Evolutionary conservation across 352 stramenopile species (phyloP).

Genomic region (Phytopythium kandeliae): DNA sequence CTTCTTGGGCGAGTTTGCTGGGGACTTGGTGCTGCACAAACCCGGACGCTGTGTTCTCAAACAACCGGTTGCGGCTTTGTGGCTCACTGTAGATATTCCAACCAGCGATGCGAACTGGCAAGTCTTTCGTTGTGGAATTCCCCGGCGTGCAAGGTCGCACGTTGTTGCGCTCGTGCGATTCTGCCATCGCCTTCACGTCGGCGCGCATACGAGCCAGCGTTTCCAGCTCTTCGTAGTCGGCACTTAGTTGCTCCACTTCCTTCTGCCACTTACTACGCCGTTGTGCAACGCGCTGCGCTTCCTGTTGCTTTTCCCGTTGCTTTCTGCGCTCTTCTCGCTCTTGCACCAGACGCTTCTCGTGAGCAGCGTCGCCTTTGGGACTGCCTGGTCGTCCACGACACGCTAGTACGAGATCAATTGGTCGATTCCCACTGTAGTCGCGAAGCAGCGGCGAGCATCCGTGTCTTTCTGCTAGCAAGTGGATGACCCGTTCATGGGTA

Average conservation of each 20-base stretch:
- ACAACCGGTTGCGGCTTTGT: constrained; percentile 50
- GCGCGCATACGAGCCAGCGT: constrained; percentile 31
- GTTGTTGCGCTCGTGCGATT: not conserved
- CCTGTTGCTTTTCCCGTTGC: constrained; percentile 19
- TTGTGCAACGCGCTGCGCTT: constrained; percentile 25
- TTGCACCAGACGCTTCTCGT: constrained; percentile 23
- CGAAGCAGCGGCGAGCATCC: constrained; percentile 45
- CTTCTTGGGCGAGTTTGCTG: constrained; percentile 23
- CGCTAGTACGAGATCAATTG: constrained; percentile 40
- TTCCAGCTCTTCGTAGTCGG: constrained; percentile 52
- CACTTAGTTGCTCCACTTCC: constrained; percentile 30
- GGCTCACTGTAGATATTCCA: constrained; percentile 57
- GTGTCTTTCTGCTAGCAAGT: constrained; percentile 40
- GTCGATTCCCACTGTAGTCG: constrained; percentile 35
- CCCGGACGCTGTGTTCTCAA: constrained; percentile 48
- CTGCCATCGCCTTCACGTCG: constrained; percentile 19
- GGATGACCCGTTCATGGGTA: constrained; percentile 64
- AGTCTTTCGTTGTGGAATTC: constrained; percentile 4
- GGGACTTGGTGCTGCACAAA: constrained; percentile 68
- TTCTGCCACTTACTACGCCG: constrained; percentile 32
- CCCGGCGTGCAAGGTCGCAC: not conserved
- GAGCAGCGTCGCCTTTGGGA: constrained; percentile 28
- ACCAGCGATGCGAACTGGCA: constrained; percentile 12
- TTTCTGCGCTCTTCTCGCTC: constrained; percentile 24
- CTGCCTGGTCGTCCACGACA: constrained; percentile 54